These are phyloP conservation scores for Tolypocladium pustulatum DNA, from an alignment of 2,329 filamentous ascomycete genomes.

Conservation along the genomic window DNA sequence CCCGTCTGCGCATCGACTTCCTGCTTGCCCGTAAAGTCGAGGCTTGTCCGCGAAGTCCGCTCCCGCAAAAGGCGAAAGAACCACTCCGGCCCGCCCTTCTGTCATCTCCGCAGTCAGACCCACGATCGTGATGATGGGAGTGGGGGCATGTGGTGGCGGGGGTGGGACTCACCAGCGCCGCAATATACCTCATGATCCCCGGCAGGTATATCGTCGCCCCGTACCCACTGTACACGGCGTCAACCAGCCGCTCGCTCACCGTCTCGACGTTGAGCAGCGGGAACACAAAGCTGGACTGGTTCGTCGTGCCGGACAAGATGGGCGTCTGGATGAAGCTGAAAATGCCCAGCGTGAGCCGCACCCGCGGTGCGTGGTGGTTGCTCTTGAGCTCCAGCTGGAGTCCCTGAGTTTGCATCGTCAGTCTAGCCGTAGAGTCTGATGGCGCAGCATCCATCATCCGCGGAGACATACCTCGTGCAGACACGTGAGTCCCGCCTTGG, in stretches of 20 bases:
- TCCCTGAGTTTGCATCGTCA: not conserved
- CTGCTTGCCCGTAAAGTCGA: not conserved
- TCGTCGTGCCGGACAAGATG: not conserved
- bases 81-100: not conserved
- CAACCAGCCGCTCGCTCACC: not conserved
- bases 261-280: not conserved
- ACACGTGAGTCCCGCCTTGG: constrained; percentile 29
- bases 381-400: not conserved
- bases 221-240: not conserved
- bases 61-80: not conserved
- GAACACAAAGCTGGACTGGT: not conserved
- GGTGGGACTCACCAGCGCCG: not conserved
- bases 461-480: not conserved
- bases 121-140: constrained; percentile 1
- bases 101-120: not conserved
- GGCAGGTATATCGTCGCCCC: not conserved
- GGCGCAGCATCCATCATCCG: not conserved
- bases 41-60: not conserved
- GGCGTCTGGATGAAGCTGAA: not conserved
- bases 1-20: not conserved
- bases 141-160: not conserved
- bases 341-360: not conserved
- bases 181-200: not conserved
- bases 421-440: no score
- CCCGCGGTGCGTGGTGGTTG: not conserved